Base-by-base conservation (phyloP, 2,329 filamentous ascomycete genomes). In the Epichloe aotearoae region DNA sequence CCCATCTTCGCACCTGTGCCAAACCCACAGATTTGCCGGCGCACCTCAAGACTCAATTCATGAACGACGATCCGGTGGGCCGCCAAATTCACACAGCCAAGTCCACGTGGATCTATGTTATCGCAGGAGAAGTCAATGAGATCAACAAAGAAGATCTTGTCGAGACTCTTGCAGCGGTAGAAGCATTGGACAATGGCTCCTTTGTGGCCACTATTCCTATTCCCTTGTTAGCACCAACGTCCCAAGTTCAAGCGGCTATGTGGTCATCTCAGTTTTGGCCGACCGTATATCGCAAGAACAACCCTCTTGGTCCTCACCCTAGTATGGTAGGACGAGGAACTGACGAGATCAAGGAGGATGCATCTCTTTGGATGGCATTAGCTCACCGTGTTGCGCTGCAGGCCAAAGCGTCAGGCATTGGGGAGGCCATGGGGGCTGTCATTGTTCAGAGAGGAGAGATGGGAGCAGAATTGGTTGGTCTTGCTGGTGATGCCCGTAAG, bases 261-360 rank as follows among this genome's bases (percentile, higher is more conserved):
- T 93, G 86, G 86, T 84, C 81, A 26, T 72, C 77, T 36, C 75
- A 83, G 58, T 91, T 88, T 65, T 94, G 88, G 88, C 88, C 88
- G 12, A 85, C 83, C 1, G 80, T 90, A 46, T 94, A 93, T 69
- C 84, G 87, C 56, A 89, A 89, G 70, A 90, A 85, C 57, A 93
- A 93, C 61, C 87, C 87, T 2, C 86, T 90, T 53, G 88, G 88
- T 4, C 87, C 88, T 17, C 88, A 94, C 62, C 87, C 87, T 54
- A 80, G 82, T 60, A 78, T 86, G 62, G 80, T 91, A 51, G 72
- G 77, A 41, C 80, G 84, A 53, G 81, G 83, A 30, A 83, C 84
- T 39, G 77, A 82, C 12, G 82, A 87, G 53, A 79, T 94, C 49
- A 74, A 75, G 51, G 68, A 75, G 44, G 77, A 85, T 55, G 79